Percentiles rank a stretch among this genome's conserved stretches.
phyloP scores from a whole-genome alignment of 2,329 filamentous ascomycete genomes.

The Nothopassalora personata region DNA sequence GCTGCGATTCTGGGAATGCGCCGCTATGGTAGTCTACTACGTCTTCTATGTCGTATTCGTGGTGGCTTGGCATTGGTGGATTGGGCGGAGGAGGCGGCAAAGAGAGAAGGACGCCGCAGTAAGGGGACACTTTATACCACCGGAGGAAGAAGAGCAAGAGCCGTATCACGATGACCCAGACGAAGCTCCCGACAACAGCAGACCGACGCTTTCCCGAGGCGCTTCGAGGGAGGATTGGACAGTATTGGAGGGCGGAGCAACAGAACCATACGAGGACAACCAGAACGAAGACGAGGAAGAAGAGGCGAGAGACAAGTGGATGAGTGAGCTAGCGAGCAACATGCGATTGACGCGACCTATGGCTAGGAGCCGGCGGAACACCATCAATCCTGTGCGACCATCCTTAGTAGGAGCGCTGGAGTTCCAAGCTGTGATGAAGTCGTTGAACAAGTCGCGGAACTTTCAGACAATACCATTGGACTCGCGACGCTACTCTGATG shows the following conservation, averaged over 20 bases:
- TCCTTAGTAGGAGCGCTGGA: constrained; percentile 91
- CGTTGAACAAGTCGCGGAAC: constrained; percentile 75
- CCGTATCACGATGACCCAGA: constrained; percentile 49
- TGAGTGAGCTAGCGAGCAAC: constrained; percentile 81
- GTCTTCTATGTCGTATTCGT: constrained; percentile 83
- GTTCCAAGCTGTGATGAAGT: constrained; percentile 85
- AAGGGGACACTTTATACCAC: constrained; percentile 65
- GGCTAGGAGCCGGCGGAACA: constrained; percentile 61
- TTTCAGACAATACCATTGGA: constrained; percentile 65
- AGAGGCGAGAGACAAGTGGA: constrained; percentile 57
- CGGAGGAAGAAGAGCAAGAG: constrained; percentile 52
- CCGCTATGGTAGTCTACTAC: constrained; percentile 86
- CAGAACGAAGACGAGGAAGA: constrained; percentile 55
- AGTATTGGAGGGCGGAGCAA: constrained; percentile 51
- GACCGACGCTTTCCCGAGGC: constrained; percentile 36
- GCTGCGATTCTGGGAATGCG: constrained; percentile 83
- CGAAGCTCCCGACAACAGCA: constrained; percentile 40
- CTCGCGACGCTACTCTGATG: constrained; percentile 64
- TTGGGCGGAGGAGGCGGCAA: constrained; percentile 57
- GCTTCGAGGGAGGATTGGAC: constrained; percentile 59
- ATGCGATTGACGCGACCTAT: constrained; percentile 78
- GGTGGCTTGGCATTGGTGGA: constrained; percentile 86
- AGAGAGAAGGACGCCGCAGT: constrained; percentile 65
- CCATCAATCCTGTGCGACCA: constrained; percentile 79
- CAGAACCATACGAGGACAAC: constrained; percentile 40